phyloP scores from a whole-genome alignment of 2,329 filamentous ascomycete genomes.

The Monosporascus cannonballus region DNA sequence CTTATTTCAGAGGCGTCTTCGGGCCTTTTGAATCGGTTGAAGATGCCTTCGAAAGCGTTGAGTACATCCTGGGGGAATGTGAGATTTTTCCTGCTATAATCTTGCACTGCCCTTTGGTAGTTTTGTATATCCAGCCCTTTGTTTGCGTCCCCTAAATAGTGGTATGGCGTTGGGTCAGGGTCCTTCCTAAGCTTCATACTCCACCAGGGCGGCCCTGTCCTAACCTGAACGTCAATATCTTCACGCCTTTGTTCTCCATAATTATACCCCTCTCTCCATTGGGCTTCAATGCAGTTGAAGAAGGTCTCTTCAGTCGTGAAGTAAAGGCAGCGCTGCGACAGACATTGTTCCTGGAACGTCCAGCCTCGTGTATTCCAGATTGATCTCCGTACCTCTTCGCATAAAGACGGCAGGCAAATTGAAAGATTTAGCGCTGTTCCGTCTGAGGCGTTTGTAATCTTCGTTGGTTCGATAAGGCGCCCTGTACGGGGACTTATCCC shows the following conservation, averaged over 20 bases:
- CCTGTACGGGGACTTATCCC: background rate
- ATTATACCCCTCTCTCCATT: background rate
- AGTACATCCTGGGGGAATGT: background rate
- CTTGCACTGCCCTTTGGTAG: background rate
- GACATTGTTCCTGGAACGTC: conserved; percentile 11
- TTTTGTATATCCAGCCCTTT: background rate
- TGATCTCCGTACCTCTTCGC: background rate
- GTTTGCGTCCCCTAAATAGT: background rate
- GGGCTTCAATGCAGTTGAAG: background rate
- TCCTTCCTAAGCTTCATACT: background rate
- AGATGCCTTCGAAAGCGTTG: background rate
- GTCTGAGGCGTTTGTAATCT: background rate
- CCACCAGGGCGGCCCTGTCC: background rate
- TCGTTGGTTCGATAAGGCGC: background rate
- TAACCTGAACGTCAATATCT: background rate
- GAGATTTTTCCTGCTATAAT: background rate
- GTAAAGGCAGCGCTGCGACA: conserved; percentile 9
- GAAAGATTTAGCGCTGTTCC: background rate
- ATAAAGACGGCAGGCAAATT: background rate
- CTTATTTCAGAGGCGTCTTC: background rate
- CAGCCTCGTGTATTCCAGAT: conserved; percentile 3
- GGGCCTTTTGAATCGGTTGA: background rate
- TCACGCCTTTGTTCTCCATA: background rate
- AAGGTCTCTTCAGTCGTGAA: conserved; percentile 1
- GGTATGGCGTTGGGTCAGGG: background rate